phyloP scores from a whole-genome alignment of 257 asterid species.

The Penstemon eatonii region DNA sequence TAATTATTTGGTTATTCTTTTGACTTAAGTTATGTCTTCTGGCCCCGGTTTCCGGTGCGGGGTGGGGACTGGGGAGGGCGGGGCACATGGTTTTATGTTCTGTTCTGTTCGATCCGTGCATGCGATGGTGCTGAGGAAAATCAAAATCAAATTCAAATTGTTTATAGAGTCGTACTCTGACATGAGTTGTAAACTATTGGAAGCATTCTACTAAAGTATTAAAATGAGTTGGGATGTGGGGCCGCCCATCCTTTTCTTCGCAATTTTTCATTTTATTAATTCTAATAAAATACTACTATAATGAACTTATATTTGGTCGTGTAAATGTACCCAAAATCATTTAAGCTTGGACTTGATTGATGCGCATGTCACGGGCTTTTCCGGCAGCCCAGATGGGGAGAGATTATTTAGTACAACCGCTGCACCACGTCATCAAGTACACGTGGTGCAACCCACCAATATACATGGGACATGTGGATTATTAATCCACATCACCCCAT shows the following conservation, averaged over 20 bases:
- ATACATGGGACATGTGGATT: too few species aligned
- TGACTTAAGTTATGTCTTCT: too few species aligned
- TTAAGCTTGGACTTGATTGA: conserved; percentile 7
- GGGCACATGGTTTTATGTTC: conserved; percentile 30
- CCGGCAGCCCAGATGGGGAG: neutral
- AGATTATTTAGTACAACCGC: too few species aligned
- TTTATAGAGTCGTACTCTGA: neutral
- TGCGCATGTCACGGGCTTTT: conserved; percentile 36
- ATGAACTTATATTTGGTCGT: neutral
- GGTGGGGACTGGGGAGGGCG: neutral
- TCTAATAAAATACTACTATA: neutral
- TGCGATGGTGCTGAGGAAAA: too few species aligned
- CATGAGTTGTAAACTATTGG: conserved; percentile 38
- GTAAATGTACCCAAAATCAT: neutral
- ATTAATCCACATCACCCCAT: too few species aligned
- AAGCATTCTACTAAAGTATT: conserved; percentile 30
- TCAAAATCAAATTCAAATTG: neutral
- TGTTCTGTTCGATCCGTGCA: neutral
- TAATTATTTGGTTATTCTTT: too few species aligned
- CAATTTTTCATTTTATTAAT: neutral
- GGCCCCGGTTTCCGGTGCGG: conserved; percentile 17
- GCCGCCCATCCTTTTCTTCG: neutral
- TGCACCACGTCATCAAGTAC: too few species aligned
- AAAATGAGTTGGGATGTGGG: neutral
- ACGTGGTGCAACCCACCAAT: too few species aligned